These are phyloP conservation scores for Saccharomyces pastorianus DNA, from an alignment of 1,139 yeast species.

Conservation along the genomic window DNA sequence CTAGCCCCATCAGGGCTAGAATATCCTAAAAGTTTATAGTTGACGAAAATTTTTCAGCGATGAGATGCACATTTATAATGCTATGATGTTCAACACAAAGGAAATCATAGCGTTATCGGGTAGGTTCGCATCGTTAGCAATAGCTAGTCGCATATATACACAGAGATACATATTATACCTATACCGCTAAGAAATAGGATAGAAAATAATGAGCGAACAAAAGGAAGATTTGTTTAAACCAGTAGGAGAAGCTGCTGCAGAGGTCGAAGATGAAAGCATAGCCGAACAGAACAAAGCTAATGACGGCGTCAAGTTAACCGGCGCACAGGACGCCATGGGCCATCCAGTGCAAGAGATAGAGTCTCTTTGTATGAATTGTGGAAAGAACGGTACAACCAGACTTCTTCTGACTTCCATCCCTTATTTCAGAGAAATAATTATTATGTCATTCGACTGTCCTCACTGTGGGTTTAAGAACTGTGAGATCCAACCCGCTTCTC, in stretches of 20 bases:
- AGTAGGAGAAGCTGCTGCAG: conserved; percentile 53
- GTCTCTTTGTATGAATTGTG: conserved; percentile 94
- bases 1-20: not conserved
- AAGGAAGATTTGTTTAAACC: conserved; percentile 43
- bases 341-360: conserved; percentile 94
- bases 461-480: conserved; percentile 88
- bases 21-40: not conserved
- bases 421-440: conserved; percentile 78
- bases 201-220: conserved; percentile 5
- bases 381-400: conserved; percentile 73
- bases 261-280: conserved; percentile 21
- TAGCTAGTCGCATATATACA: not conserved
- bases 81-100: not conserved
- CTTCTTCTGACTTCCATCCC: conserved; percentile 84
- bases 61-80: not conserved
- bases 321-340: conserved; percentile 73
- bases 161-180: not conserved
- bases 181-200: not conserved
- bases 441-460: conserved; percentile 94
- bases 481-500: conserved; percentile 91
- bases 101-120: not conserved
- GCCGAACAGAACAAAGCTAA: conserved; percentile 20
- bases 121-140: not conserved
- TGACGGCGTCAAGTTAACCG: conserved; percentile 38
- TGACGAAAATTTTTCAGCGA: not conserved